phyloP scores from a whole-genome alignment of 1,139 yeast species.

The Yamadazyma diospyri region DNA sequence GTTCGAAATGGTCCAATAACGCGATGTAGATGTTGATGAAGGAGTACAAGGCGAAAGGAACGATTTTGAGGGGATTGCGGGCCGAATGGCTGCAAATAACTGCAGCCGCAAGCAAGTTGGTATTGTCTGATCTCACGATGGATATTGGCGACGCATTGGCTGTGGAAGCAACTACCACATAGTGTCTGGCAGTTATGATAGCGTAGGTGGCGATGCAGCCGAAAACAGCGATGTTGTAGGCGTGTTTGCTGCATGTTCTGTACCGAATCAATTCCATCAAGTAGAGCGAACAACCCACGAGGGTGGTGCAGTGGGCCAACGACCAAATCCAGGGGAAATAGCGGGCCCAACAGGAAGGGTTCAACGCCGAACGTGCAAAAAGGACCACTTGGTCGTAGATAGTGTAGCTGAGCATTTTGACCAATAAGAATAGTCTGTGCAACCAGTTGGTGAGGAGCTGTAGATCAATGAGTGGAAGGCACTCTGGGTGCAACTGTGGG shows the following conservation, averaged over 20 bases:
- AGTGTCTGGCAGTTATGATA: slow-evolving; percentile 5
- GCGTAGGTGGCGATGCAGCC: slow-evolving; percentile 5
- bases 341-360: too few species aligned
- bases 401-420: too few species aligned
- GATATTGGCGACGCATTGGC: slow-evolving; percentile 10
- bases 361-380: too few species aligned
- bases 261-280: not conserved
- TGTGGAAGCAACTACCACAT: slow-evolving; percentile 1
- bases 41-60: slow-evolving; percentile 47
- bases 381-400: too few species aligned
- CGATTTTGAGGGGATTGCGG: slow-evolving; percentile 28
- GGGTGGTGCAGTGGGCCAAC: too few species aligned
- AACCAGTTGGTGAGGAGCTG: too few species aligned
- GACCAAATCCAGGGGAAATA: too few species aligned
- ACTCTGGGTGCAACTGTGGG: too few species aligned
- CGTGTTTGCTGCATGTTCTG: not conserved
- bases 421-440: too few species aligned
- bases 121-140: slow-evolving; percentile 44
- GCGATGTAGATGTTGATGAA: slow-evolving; percentile 37
- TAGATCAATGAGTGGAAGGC: too few species aligned
- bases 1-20: slow-evolving; percentile 30
- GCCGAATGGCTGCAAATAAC: slow-evolving; percentile 25
- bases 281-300: not conserved
- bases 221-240: slow-evolving; percentile 1
- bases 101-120: slow-evolving; percentile 39